Base-by-base conservation (phyloP, 2,329 filamentous ascomycete genomes). In the Neonectria punicea region DNA sequence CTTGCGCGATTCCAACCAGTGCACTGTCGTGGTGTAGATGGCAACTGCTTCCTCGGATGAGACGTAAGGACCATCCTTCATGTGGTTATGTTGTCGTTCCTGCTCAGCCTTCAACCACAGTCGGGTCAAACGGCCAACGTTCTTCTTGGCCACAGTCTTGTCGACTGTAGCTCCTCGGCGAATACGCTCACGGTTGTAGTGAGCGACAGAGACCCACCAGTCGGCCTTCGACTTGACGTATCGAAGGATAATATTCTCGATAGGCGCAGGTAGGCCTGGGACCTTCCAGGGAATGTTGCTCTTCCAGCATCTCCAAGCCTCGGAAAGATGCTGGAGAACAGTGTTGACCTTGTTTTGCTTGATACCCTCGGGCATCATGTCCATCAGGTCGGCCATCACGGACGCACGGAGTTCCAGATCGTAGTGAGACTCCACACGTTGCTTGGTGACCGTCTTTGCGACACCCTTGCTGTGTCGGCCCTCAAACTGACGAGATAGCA, bases 241-340 rank as follows among this genome's bases (percentile, higher is more conserved):
- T 75, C 96, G 92, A 67, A 99, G 85, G 75, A 99, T 99, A 73
- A 99, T 97, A 76, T 98, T 99, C 81, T 99, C 96, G 68, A 99
- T 98, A 0, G 96, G 95, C 14, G 97, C 97, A 44, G 96, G 96
- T 66, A 99, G 82, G 41, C 96, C 97, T 56, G 96, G 96, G 3
- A 99, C 96, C 83, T 99, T 99, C 96, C 96, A 99, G 0, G 96
- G 96, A 72, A 99, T 99, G 76, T 99, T 99, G 82, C 94, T 98
- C 90, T 99, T 99, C 96, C 96, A 99, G 83, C 96, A 99, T 82
- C 96, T 89, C 96, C 96, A 99, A 14, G 96, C 96, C 83, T 99
- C 96, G 0, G 95, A 98, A 46, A 99, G 83, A 86, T 99, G 97
- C 76, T 98, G 96, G 58, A 99, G 84, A 49, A 99, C 95, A 1